These are phyloP conservation scores for Arthrinium puccinioides DNA, from an alignment of 2,329 filamentous ascomycete species.

Conservation along the genomic window DNA sequence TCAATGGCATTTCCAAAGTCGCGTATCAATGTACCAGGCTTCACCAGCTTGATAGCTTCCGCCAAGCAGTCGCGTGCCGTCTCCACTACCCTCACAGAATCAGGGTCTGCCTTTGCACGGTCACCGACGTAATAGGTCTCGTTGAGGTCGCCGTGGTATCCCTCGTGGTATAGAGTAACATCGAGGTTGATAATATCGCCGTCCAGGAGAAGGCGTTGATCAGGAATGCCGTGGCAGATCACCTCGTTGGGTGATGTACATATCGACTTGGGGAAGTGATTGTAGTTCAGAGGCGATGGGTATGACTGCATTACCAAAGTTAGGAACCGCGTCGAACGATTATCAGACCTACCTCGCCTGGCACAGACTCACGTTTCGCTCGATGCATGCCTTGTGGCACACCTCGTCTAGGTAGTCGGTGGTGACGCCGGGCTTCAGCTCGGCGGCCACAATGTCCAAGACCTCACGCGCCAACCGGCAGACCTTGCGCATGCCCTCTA, in stretches of 20 bases:
- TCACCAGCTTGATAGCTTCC: constrained; percentile 84
- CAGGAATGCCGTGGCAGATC: constrained; percentile 97
- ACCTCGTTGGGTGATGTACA: constrained; percentile 96
- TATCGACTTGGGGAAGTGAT: constrained; percentile 94
- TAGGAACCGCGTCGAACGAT: background rate
- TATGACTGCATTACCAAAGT: constrained; percentile 65
- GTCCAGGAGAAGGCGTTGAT: constrained; percentile 77
- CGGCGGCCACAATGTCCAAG: constrained; percentile 81
- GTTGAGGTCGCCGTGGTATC: constrained; percentile 94
- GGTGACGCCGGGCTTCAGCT: constrained; percentile 81
- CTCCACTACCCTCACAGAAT: constrained; percentile 86
- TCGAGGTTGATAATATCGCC: constrained; percentile 98
- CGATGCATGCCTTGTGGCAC: constrained; percentile 89
- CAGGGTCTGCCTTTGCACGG: constrained; percentile 73
- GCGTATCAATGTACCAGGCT: constrained; percentile 86
- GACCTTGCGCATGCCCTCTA: constrained; percentile 88
- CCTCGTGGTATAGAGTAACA: constrained; percentile 86
- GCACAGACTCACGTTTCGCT: constrained; percentile 66
- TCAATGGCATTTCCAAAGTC: constrained; percentile 94
- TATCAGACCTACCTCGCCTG: no score
- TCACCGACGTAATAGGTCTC: constrained; percentile 98
- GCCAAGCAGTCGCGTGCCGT: constrained; percentile 82
- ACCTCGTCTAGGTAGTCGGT: constrained; percentile 94
- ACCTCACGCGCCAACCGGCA: constrained; percentile 85
- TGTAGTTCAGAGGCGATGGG: constrained; percentile 91